Conservation (phyloP, 371 early-diverging fungal species). For the Apophysomyces sp. region DNA sequence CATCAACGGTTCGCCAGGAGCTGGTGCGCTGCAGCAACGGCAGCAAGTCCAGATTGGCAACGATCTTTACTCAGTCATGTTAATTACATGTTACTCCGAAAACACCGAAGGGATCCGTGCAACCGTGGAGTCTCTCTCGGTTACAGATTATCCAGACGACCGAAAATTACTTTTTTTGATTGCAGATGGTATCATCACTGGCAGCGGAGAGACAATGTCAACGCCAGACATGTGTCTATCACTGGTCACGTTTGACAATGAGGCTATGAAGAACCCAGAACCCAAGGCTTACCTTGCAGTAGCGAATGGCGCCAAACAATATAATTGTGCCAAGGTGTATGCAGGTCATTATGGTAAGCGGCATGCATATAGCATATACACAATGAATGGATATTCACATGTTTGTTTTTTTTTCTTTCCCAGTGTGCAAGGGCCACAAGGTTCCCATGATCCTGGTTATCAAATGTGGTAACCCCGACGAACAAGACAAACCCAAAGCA, state of each 20-base stretch:
- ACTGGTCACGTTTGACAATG: slow-evolving; percentile 56
- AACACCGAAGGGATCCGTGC: slow-evolving; percentile 80
- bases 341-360: slow-evolving; percentile 77
- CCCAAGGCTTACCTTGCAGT: slow-evolving; percentile 84
- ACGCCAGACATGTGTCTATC: slow-evolving; percentile 77
- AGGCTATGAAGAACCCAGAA: slow-evolving; percentile 55
- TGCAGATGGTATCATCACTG: slow-evolving; percentile 87
- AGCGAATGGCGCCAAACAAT: slow-evolving; percentile 79
- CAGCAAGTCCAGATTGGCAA: slow-evolving; percentile 31
- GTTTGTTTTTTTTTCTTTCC: slow-evolving; percentile 22
- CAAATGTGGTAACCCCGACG: slow-evolving; percentile 78
- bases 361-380: slow-evolving; percentile 17
- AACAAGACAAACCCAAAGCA: slow-evolving; percentile 69
- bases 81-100: slow-evolving; percentile 93
- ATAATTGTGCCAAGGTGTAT: slow-evolving; percentile 90
- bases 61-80: slow-evolving; percentile 56
- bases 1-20: slow-evolving; percentile 14
- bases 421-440: slow-evolving; percentile 47
- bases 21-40: slow-evolving; percentile 3
- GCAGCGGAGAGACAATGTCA: slow-evolving; percentile 72
- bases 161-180: slow-evolving; percentile 90
- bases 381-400: slow-evolving; percentile 32
- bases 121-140: slow-evolving; percentile 91
- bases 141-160: slow-evolving; percentile 84
- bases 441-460: slow-evolving; percentile 78